These are phyloP conservation scores for Beauveria medogensis DNA, from an alignment of 2,329 filamentous ascomycete species.

Conservation along the genomic window DNA sequence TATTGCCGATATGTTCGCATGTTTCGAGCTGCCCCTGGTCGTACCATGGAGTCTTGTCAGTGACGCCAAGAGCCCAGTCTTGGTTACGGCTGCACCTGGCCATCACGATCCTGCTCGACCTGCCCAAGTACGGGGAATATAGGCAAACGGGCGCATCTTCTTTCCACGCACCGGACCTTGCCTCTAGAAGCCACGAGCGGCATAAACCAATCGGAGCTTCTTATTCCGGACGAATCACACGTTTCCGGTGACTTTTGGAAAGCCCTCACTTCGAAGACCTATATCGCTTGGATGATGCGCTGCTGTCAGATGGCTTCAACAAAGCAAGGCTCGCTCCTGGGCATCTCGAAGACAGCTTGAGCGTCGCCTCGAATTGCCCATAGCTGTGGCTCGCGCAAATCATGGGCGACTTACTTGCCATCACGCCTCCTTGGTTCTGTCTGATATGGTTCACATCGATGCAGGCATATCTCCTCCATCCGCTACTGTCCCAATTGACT, in stretches of 20 bases:
- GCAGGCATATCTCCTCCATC: constrained; percentile 13
- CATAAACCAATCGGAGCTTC: no score
- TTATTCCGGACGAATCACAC: no score
- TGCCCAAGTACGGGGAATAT: no score
- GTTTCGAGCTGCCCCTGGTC: neutral
- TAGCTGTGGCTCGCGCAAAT: constrained; percentile 3
- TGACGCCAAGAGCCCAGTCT: neutral
- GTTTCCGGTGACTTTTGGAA: no score
- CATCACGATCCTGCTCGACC: no score
- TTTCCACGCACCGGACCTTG: no score
- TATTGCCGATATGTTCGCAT: neutral
- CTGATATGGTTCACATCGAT: constrained; percentile 10
- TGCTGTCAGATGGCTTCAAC: constrained; percentile 10
- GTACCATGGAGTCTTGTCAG: neutral
- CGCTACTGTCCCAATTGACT: neutral
- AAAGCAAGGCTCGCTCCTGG: neutral
- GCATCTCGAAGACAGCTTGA: neutral
- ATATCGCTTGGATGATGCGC: neutral
- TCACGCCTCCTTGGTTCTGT: constrained; percentile 4
- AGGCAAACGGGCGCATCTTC: no score
- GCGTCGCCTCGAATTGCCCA: constrained; percentile 6
- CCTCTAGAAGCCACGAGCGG: no score
- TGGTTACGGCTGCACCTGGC: neutral
- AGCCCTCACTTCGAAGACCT: no score
- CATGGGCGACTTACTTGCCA: neutral